These are phyloP conservation scores for Ceratocystis albifundus DNA, from an alignment of 2,329 filamentous ascomycete species.

Conservation along the genomic window DNA sequence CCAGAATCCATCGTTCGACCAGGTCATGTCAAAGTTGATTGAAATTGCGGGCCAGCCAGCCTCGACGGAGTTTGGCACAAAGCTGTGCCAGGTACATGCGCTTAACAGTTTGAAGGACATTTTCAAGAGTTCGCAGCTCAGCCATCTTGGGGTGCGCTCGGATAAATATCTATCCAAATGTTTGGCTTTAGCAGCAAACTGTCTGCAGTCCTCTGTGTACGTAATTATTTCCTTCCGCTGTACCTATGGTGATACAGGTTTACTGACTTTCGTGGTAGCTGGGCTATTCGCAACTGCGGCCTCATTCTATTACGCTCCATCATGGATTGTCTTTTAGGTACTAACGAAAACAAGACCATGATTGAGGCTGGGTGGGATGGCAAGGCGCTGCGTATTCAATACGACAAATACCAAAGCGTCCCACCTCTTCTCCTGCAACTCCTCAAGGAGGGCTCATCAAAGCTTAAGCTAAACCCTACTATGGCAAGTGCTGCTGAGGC, in stretches of 20 bases:
- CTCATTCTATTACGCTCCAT: slow-evolving; percentile 78
- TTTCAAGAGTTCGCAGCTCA: slow-evolving; percentile 69
- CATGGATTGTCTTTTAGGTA: slow-evolving; percentile 67
- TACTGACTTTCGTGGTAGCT: slow-evolving; percentile 38
- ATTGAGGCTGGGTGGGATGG: slow-evolving; percentile 55
- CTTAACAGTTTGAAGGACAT: slow-evolving; percentile 89
- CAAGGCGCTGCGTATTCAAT: slow-evolving; percentile 53
- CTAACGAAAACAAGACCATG: slow-evolving; percentile 54
- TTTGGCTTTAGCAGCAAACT: slow-evolving; percentile 67
- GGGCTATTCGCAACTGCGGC: slow-evolving; percentile 91
- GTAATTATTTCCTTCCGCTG: slow-evolving; percentile 26
- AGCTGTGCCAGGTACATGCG: slow-evolving; percentile 83
- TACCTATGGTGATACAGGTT: not conserved
- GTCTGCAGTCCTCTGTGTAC: slow-evolving; percentile 66
- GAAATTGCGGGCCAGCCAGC: slow-evolving; percentile 43
- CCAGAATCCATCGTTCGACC: slow-evolving; percentile 46
- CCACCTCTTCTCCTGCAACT: slow-evolving; percentile 52
- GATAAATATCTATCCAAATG: slow-evolving; percentile 63
- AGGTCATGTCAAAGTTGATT: slow-evolving; percentile 52
- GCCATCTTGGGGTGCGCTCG: slow-evolving; percentile 58
- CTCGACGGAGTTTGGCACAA: slow-evolving; percentile 49
- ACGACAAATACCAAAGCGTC: slow-evolving; percentile 56
- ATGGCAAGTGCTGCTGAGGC: slow-evolving; percentile 47
- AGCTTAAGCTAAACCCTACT: slow-evolving; percentile 32
- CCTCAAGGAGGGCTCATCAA: slow-evolving; percentile 42